These are phyloP conservation scores for Parsonsia alboflavescens DNA, from an alignment of 257 asterid genomes.

Conservation along the genomic window DNA sequence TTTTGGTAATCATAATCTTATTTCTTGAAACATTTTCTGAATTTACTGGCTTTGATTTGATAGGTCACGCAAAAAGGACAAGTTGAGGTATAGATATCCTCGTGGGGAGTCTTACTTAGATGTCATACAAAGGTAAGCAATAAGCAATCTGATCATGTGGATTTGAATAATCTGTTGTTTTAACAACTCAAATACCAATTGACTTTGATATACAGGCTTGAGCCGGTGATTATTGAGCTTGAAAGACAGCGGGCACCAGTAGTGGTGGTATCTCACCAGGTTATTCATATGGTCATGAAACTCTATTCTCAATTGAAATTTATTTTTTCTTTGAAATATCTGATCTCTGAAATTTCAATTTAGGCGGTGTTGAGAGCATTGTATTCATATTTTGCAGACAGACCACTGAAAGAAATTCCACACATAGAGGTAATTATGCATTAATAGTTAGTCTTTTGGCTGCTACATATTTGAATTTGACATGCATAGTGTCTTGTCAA, in stretches of 20 bases:
- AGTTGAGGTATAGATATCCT: slow-evolving; percentile 93
- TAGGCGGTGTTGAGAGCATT: slow-evolving; percentile 96
- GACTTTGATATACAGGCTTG: slow-evolving; percentile 53
- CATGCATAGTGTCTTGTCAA: not conserved
- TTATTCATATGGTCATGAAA: slow-evolving; percentile 21
- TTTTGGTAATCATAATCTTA: not conserved
- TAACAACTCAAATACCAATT: slow-evolving; percentile 18
- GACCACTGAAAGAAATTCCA: slow-evolving; percentile 94
- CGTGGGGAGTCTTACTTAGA: slow-evolving; percentile 99
- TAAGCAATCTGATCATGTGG: slow-evolving; percentile 26
- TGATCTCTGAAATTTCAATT: slow-evolving; percentile 17
- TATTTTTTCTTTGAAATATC: slow-evolving; percentile 9
- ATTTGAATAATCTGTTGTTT: not conserved
- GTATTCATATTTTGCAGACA: slow-evolving; percentile 97
- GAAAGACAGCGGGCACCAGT: slow-evolving; percentile 99
- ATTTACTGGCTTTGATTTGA: slow-evolving; percentile 2
- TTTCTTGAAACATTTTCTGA: slow-evolving; percentile 5
- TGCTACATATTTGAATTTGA: not conserved
- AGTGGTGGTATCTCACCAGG: slow-evolving; percentile 98
- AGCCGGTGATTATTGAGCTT: slow-evolving; percentile 95
- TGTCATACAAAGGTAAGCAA: slow-evolving; percentile 87
- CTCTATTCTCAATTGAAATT: slow-evolving; percentile 9
- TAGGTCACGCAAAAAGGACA: slow-evolving; percentile 96
- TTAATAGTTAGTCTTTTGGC: not conserved
- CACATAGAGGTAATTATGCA: slow-evolving; percentile 69